These are phyloP conservation scores for Anastatica hierochuntica DNA, from an alignment of 345 rosid species.

Conservation along the genomic window DNA sequence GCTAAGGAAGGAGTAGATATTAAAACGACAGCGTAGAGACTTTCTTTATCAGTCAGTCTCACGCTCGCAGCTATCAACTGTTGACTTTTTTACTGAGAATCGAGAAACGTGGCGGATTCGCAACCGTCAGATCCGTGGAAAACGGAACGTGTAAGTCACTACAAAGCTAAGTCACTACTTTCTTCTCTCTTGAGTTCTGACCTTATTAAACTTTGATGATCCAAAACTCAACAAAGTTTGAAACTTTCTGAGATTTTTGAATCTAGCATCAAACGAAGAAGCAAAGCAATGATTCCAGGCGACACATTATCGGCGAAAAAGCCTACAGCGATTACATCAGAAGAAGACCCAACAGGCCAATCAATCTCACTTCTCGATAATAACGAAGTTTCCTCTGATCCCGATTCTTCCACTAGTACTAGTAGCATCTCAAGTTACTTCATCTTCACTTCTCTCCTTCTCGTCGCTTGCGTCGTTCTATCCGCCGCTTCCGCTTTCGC, in stretches of 20 bases:
- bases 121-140: constrained; percentile 9
- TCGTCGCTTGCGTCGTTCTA: constrained; percentile 50
- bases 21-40: no score
- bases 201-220: no score
- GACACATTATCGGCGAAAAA: constrained; percentile 31
- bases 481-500: constrained; percentile 71
- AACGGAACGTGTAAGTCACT: constrained; percentile 17
- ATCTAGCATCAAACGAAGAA: no score
- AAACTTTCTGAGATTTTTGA: constrained; percentile 2
- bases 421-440: constrained; percentile 22
- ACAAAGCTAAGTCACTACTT: neutral
- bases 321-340: constrained; percentile 20
- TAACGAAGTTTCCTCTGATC: no score
- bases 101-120: constrained; percentile 10
- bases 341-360: constrained; percentile 35
- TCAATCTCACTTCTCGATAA: constrained; percentile 57
- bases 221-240: neutral
- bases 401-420: constrained; percentile 7
- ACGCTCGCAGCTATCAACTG: no score
- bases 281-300: constrained; percentile 17
- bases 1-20: no score
- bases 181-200: neutral
- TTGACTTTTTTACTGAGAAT: no score
- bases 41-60: no score
- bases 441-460: constrained; percentile 42